These are phyloP conservation scores for Fusarium siculi DNA, from an alignment of 2,329 filamentous ascomycete species.

Conservation along the genomic window DNA sequence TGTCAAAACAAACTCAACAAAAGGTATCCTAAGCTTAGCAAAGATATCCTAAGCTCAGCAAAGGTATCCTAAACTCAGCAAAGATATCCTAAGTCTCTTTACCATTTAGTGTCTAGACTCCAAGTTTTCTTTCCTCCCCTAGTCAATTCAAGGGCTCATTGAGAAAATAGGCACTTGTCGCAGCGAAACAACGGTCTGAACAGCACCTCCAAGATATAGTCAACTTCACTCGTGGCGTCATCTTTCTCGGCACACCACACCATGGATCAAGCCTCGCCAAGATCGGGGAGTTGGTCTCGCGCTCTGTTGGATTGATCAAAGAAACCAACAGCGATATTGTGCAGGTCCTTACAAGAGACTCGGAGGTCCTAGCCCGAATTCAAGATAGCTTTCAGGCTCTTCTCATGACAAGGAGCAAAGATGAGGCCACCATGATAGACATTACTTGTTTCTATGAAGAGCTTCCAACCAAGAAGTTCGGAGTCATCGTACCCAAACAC, in stretches of 20 bases:
- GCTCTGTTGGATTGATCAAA: slow-evolving; percentile 18
- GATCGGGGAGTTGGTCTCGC: slow-evolving; percentile 19
- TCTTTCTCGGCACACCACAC: slow-evolving; percentile 34
- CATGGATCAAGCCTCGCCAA: slow-evolving; percentile 25
- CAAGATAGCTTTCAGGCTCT: slow-evolving; percentile 24
- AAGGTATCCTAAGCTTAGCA: background rate
- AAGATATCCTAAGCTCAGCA: background rate
- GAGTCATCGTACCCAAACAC: slow-evolving; percentile 21
- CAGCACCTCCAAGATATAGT: slow-evolving; percentile 20
- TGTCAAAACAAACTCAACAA: rapidly evolving
- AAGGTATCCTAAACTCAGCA: rapidly evolving
- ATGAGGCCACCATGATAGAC: background rate
- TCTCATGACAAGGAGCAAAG: background rate
- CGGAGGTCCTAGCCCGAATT: slow-evolving; percentile 23
- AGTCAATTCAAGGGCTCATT: background rate
- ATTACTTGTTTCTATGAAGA: slow-evolving; percentile 39
- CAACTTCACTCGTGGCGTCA: slow-evolving; percentile 9
- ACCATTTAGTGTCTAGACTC: background rate
- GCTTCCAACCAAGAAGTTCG: slow-evolving; percentile 12
- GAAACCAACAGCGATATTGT: slow-evolving; percentile 32
- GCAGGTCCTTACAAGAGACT: slow-evolving; percentile 3
- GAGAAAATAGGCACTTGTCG: slow-evolving; percentile 13
- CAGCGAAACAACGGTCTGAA: slow-evolving; percentile 14
- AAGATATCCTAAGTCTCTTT: background rate
- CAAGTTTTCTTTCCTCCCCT: background rate